A percentile compares a stretch with the other conserved stretches of the same genome.
phyloP scores from a whole-genome alignment of 192 early-diverging fungal species.

The Diversispora eburnea region DNA sequence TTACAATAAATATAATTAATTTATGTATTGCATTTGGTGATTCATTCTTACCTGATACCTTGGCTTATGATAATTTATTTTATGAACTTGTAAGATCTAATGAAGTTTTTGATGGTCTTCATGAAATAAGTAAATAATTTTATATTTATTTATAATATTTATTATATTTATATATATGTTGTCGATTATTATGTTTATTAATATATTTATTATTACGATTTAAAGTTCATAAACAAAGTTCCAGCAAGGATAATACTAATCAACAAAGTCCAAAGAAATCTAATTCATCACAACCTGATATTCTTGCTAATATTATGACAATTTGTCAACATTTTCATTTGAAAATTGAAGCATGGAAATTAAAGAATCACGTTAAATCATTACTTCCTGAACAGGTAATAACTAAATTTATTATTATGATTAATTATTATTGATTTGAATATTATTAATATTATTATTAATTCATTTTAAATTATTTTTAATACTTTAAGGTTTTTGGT shows the following conservation, averaged over 20 bases:
- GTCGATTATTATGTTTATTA: not conserved
- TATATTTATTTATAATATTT: not conserved
- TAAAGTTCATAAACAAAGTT: not conserved
- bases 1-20: constrained; percentile 43
- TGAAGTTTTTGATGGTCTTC: constrained; percentile 13
- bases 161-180: not conserved
- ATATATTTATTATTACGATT: not conserved
- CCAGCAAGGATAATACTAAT: not conserved
- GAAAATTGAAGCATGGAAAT: constrained; percentile 24
- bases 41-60: constrained; percentile 45
- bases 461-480: not conserved
- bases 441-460: not conserved
- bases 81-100: constrained; percentile 53
- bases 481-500: too few relatives aligned
- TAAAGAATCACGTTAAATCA: not conserved
- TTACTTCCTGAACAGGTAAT: constrained; percentile 14
- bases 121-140: not conserved
- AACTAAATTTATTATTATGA: not conserved
- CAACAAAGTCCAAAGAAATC: not conserved
- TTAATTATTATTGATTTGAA: not conserved
- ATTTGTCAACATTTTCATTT: constrained; percentile 17
- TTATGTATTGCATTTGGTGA: constrained; percentile 49
- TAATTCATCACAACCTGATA: not conserved
- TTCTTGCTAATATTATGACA: constrained; percentile 15
- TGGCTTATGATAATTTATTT: constrained; percentile 48